These are phyloP conservation scores for Carex arenaria DNA, from an alignment of 202 grass and related monocot species.

Conservation along the genomic window DNA sequence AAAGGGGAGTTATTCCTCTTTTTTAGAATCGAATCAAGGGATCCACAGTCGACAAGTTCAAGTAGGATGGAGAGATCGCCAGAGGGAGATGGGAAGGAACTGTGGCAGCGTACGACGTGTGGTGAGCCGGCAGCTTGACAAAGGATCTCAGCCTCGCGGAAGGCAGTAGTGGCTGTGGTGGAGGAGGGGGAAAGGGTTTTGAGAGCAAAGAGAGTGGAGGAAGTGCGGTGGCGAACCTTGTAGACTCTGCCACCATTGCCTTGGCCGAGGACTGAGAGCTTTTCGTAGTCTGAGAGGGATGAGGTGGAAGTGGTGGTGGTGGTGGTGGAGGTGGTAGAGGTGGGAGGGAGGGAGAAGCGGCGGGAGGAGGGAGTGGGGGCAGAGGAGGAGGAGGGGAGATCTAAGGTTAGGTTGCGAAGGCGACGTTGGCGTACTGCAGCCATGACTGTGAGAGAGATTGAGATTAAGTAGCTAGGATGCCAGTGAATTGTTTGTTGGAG, in stretches of 20 bases:
- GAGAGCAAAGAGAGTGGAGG: constrained; percentile 50
- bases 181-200: constrained; percentile 53
- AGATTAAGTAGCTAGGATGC: neutral
- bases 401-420: constrained; percentile 56
- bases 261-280: constrained; percentile 65
- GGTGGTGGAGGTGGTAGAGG: neutral
- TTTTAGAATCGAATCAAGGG: constrained; percentile 41
- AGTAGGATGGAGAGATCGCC: constrained; percentile 52
- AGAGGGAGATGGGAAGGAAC: constrained; percentile 19
- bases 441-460: constrained; percentile 36
- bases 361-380: constrained; percentile 28
- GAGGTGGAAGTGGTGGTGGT: constrained; percentile 3
- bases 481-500: too few species aligned
- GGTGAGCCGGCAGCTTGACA: constrained; percentile 36
- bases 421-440: constrained; percentile 67
- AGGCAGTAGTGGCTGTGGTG: constrained; percentile 19
- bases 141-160: constrained; percentile 77
- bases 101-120: constrained; percentile 43
- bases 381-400: constrained; percentile 33
- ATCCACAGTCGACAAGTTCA: constrained; percentile 57
- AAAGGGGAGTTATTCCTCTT: constrained; percentile 36
- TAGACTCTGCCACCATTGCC: constrained; percentile 89
- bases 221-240: constrained; percentile 61
- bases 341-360: constrained; percentile 22
- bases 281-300: constrained; percentile 64